Evolutionary conservation across 768 basidiomycete genomes (phyloP).

Genomic region (Amanita pallidorosea): DNA sequence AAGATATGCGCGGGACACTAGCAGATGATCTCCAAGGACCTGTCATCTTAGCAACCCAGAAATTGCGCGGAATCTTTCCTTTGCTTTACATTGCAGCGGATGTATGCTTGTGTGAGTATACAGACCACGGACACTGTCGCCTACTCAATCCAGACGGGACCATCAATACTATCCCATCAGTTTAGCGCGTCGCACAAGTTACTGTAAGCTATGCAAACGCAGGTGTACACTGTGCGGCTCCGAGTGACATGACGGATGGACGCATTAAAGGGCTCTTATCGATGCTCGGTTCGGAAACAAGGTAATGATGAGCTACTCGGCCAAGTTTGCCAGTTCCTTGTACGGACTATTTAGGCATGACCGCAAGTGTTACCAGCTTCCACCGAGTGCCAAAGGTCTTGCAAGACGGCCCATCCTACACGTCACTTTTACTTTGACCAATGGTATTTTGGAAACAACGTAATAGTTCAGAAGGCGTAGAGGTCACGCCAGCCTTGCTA

Average conservation of each 20-base stretch:
- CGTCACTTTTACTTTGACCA: not conserved
- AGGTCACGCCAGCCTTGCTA: slow-evolving; percentile 95
- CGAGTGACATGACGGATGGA: slow-evolving; percentile 99
- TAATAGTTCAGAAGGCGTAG: slow-evolving; percentile 85
- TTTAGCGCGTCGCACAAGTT: slow-evolving; percentile 84
- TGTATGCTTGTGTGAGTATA: slow-evolving; percentile 99
- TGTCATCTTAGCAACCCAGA: slow-evolving; percentile 86
- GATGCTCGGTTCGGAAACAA: slow-evolving; percentile 77
- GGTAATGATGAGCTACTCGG: slow-evolving; percentile 95
- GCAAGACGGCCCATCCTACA: slow-evolving; percentile 87
- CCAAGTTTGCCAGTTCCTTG: slow-evolving; percentile 91
- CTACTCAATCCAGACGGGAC: slow-evolving; percentile 62
- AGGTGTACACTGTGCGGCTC: slow-evolving; percentile 97
- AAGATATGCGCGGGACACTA: slow-evolving; percentile 78
- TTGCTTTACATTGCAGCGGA: slow-evolving; percentile 84
- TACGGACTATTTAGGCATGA: slow-evolving; percentile 97
- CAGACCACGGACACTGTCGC: slow-evolving; percentile 96
- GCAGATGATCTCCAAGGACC: slow-evolving; percentile 89
- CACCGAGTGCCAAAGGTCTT: slow-evolving; percentile 77
- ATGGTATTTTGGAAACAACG: slow-evolving; percentile 50
- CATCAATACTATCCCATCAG: slow-evolving; percentile 70
- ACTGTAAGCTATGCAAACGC: slow-evolving; percentile 87
- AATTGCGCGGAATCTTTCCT: slow-evolving; percentile 70
- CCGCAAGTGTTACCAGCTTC: slow-evolving; percentile 97
- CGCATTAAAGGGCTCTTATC: slow-evolving; percentile 73